Percentiles rank a stretch among this genome's conserved stretches.
These are phyloP conservation scores for Simplicillium sp. DNA, from an alignment of 2,329 filamentous ascomycete species.

Conservation along the genomic window DNA sequence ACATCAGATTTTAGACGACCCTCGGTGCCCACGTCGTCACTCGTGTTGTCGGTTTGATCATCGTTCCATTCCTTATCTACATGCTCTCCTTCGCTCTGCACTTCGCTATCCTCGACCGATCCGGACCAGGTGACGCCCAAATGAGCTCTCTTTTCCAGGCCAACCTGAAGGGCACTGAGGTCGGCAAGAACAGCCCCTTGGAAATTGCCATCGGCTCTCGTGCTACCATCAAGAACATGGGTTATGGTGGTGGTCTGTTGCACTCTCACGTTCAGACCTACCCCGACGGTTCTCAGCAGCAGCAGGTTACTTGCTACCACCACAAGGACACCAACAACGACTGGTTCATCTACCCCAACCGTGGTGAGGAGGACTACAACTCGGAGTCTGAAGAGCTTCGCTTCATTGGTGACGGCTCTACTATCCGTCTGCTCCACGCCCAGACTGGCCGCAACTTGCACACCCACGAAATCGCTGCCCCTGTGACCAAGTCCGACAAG, in stretches of 20 bases:
- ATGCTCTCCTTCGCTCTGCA: conserved; percentile 92
- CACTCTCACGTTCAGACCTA: conserved; percentile 96
- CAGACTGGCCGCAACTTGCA: conserved; percentile 96
- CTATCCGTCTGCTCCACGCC: conserved; percentile 82
- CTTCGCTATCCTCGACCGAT: conserved; percentile 88
- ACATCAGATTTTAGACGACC: conserved; percentile 28
- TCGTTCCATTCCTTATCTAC: conserved; percentile 85
- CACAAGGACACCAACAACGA: conserved; percentile 99
- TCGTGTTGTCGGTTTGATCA: conserved; percentile 76
- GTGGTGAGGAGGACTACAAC: conserved; percentile 63
- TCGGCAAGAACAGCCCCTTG: conserved; percentile 88
- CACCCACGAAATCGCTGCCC: conserved; percentile 83
- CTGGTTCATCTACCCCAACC: conserved; percentile 98
- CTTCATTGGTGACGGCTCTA: conserved; percentile 68
- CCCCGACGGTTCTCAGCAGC: conserved; percentile 85
- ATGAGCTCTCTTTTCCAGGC: conserved; percentile 99
- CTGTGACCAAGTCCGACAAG: conserved; percentile 77
- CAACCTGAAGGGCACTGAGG: conserved; percentile 85
- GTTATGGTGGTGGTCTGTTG: conserved; percentile 90
- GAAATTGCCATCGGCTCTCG: conserved; percentile 85
- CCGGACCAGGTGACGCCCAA: conserved; percentile 94
- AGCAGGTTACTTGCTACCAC: conserved; percentile 98
- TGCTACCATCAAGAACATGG: conserved; percentile 97
- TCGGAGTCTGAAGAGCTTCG: conserved; percentile 55
- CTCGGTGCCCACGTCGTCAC: conserved; percentile 71